Evolutionary conservation across 306 rosid genomes (phyloP), one percentile per base, ranked within the genome.

Genomic region (Hylodesmum podocarpum): DNA sequence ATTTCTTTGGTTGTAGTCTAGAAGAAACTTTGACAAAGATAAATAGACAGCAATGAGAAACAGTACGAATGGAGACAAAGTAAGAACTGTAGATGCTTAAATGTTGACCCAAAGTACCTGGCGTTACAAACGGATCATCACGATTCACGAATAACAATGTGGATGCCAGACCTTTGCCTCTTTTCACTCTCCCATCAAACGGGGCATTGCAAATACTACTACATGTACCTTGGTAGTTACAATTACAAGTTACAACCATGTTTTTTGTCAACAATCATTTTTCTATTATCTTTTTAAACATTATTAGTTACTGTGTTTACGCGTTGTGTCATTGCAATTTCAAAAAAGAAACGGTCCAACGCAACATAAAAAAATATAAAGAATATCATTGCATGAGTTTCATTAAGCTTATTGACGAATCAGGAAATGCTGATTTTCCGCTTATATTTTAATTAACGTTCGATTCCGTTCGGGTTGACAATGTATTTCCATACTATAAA

Each of bases 1-100:
- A 29, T 37, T 41, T 43, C 2, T n/a, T 72, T 39, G 2, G 2
- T 15, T 74, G 47, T 74, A 74, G 78, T 74, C 61, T 74, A 74
- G 78, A 74, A 75, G 57, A 74, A 75, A 44, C 1, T 44, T 46
- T 75, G 62, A 44, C 59, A 28, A 16, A 73, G 12, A 71, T 36
- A n/a, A n/a, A n/a, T 7, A 51, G 21, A 57, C 71, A 37, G 12
- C 3, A 5, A 72, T 1, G 50, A 21, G n/a, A 55, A 37, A 72
- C 18, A 22, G 14, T 15, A 14, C 3, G 14, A 21, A 31, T 50
- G 0, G 22, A 33, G 9, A 49, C 14, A 31, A 31, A 4, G 50
- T 51, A 33, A 14, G 8, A 54, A 41, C 29, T 73, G 59, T 7
- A 59, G 21, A 59, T 27, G 70, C 1, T 40, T 11, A n/a, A n/a